These are phyloP conservation scores for Acrodontium crateriforme DNA, from an alignment of 2,329 filamentous ascomycete species.

Conservation along the genomic window DNA sequence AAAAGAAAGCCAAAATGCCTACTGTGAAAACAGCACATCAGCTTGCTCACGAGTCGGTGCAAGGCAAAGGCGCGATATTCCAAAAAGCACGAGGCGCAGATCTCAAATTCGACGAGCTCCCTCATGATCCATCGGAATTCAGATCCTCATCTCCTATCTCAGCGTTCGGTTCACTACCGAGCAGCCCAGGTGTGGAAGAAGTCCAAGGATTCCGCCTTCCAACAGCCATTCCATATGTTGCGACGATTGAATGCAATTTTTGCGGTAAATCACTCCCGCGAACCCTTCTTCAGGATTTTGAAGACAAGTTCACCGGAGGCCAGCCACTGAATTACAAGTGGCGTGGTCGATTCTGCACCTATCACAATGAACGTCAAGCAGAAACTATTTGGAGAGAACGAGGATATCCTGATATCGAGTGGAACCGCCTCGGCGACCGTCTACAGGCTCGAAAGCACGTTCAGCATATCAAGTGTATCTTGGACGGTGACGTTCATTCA, in stretches of 20 bases:
- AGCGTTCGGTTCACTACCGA: not conserved
- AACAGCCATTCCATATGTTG: conserved; percentile 1
- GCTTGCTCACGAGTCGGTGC: conserved; percentile 5
- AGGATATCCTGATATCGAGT: conserved; percentile 22
- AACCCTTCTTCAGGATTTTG: conserved; percentile 18
- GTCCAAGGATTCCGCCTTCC: conserved; percentile 6
- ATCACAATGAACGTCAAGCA: conserved; percentile 18
- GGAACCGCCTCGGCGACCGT: conserved; percentile 14
- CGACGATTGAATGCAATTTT: conserved; percentile 10
- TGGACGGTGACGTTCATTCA: conserved; percentile 13
- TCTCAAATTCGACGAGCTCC: not conserved
- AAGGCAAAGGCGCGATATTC: conserved; percentile 1
- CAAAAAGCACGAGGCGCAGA: conserved; percentile 1
- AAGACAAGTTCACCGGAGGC: conserved; percentile 11
- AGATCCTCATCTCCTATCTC: not conserved
- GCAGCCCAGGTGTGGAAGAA: conserved; percentile 5
- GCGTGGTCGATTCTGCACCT: conserved; percentile 21
- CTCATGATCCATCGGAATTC: not conserved
- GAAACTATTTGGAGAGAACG: conserved; percentile 14
- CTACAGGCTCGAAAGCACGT: conserved; percentile 11
- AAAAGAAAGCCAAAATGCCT: not conserved
- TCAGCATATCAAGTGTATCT: conserved; percentile 7
- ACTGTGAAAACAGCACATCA: conserved; percentile 5
- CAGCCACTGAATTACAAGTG: conserved; percentile 16
- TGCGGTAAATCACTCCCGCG: conserved; percentile 12